Conservation (phyloP, 73 alveolate species). For the Uronychia setigera region DNA sequence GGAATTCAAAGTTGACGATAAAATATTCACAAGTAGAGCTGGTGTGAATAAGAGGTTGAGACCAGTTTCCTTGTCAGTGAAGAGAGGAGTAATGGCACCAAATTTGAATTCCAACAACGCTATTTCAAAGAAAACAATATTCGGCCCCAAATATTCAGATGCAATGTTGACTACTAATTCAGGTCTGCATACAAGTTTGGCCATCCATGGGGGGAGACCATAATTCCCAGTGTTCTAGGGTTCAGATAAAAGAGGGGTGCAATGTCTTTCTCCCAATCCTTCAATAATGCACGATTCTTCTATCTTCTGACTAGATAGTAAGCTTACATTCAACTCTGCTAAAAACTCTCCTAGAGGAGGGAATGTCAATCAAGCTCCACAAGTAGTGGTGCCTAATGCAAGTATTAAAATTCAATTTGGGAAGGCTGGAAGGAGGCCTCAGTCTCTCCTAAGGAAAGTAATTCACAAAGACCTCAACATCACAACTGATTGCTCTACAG, state of each 20-base stretch:
- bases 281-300: not conserved
- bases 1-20: not conserved
- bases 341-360: not conserved
- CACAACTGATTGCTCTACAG: not conserved
- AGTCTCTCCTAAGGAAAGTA: not conserved
- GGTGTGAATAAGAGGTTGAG: not conserved
- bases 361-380: too few relatives aligned
- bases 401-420: too few relatives aligned
- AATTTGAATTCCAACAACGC: not conserved
- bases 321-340: not conserved
- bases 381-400: not conserved
- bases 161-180: not conserved
- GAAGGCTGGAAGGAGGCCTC: not conserved
- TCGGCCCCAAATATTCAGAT: not conserved
- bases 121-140: not conserved
- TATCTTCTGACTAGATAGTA: not conserved
- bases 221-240: not conserved
- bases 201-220: not conserved
- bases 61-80: not conserved
- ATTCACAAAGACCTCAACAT: not conserved
- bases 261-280: not conserved
- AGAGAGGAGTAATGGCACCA: not conserved
- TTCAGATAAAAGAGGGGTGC: too few relatives aligned
- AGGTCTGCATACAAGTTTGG: not conserved
- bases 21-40: not conserved